Base-by-base conservation (phyloP, 2,329 filamentous ascomycete genomes). In the Phyllosticta citriasiana region DNA sequence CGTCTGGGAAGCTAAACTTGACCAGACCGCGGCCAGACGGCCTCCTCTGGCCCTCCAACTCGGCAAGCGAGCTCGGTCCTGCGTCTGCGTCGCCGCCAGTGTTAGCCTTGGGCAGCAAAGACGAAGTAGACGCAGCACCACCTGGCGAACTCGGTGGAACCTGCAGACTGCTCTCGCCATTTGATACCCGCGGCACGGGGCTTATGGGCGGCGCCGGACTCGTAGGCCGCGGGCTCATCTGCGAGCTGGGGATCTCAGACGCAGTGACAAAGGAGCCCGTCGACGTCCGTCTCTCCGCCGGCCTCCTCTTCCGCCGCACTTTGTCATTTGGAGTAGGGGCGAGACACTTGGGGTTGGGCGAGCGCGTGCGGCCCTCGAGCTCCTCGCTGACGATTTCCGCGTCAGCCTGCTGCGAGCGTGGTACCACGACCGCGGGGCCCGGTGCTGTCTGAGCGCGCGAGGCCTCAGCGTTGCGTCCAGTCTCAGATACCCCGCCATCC, bases 1-100 rank as follows among this genome's bases (percentile, higher is more conserved):
- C 72, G 57, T 76, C 73, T 1, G 76, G 75, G 1, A 77, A 65
- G 58, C 75, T 71, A 64, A 78, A 78, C 52, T 74, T 75, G 63
- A 78, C 75, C 3, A 76, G 65, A 33, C 73, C 70, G 4, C 70
- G 70, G 1, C 74, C 64, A 27, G 14, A 40, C 6, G 55, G 35
- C 16, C 19, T 27, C 22, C 25, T 22, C 2, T 26, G 7, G 9
- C 25, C 7, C 19, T 4, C 22, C 3, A 55, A 10, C 16, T 35
- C 50, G 4, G 52, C 40, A 10, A 10, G 3, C 50, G 27, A 47
- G 24, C 33, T 26, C 25, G 22, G 30, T 4, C n/a, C 50, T 51
- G 54, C 35, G 14, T 30, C 59, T 55, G 16, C 7, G 6, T 27
- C 22, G 40, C 40, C 40, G 19, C 12, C 30, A 10, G 60, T 59